Percentiles rank a stretch among this genome's conserved stretches.
Conservation (phyloP, 2,329 filamentous ascomycete genomes). For the Trichophyton verrucosum region DNA sequence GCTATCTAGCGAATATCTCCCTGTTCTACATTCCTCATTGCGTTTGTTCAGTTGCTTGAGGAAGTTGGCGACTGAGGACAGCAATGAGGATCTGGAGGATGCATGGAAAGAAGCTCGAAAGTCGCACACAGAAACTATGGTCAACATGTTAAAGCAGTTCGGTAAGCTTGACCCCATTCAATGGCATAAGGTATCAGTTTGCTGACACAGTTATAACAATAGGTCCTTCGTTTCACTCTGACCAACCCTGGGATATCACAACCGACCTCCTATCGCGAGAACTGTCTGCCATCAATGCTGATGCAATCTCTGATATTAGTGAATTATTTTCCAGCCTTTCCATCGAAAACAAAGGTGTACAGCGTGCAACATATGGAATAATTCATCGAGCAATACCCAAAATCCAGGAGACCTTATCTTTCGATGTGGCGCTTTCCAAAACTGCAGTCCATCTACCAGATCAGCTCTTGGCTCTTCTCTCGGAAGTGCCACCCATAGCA, state of each 20-base stretch:
- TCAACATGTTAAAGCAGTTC: conserved; percentile 30
- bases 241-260: conserved; percentile 61
- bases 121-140: conserved; percentile 45
- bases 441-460: conserved; percentile 58
- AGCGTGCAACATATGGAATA: conserved; percentile 67
- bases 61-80: conserved; percentile 42
- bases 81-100: conserved; percentile 78
- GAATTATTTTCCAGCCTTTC: conserved; percentile 66
- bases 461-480: conserved; percentile 68
- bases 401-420: conserved; percentile 66
- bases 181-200: not conserved
- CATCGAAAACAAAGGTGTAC: conserved; percentile 60
- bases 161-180: conserved; percentile 19
- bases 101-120: conserved; percentile 51
- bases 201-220: conserved; percentile 8
- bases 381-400: conserved; percentile 69
- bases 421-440: conserved; percentile 52
- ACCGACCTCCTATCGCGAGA: conserved; percentile 62
- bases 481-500: conserved; percentile 63
- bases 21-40: conserved; percentile 59
- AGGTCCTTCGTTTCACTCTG: conserved; percentile 40
- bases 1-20: conserved; percentile 41
- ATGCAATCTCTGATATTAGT: conserved; percentile 49
- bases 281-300: conserved; percentile 50
- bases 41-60: conserved; percentile 55